Evolutionary conservation across 73 alveolate genomes (phyloP).

Genomic region (Paramecium pentaurelia): DNA sequence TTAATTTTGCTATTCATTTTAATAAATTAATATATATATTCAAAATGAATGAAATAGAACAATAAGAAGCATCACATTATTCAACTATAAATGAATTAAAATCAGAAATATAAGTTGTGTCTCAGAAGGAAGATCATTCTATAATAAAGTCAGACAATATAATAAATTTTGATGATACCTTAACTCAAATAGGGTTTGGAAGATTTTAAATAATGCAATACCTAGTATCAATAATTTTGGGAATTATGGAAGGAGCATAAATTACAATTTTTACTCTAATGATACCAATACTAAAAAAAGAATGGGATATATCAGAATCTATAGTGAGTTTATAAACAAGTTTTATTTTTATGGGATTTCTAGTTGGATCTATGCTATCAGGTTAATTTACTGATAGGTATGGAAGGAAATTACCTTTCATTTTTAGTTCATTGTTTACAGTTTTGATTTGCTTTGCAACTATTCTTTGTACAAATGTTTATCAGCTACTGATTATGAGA

Average conservation of each 20-base stretch:
- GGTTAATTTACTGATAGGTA: slow-evolving; percentile 55
- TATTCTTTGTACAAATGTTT: slow-evolving; percentile 32
- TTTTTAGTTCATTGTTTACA: slow-evolving; percentile 4
- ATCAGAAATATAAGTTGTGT: neutral
- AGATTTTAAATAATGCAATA: slow-evolving; percentile 2
- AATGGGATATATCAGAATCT: slow-evolving; percentile 46
- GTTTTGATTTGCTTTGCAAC: neutral
- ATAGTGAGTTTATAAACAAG: slow-evolving; percentile 39
- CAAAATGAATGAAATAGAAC: neutral
- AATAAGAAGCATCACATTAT: slow-evolving; percentile 35
- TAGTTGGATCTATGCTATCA: slow-evolving; percentile 53
- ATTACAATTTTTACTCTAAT: slow-evolving; percentile 52
- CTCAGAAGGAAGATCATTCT: neutral
- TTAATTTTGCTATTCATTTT: neutral
- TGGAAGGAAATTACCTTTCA: slow-evolving; percentile 52
- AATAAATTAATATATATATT: neutral
- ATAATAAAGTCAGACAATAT: neutral
- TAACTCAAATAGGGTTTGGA: slow-evolving; percentile 57
- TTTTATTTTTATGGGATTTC: slow-evolving; percentile 51
- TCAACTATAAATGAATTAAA: slow-evolving; percentile 20
- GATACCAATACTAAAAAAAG: slow-evolving; percentile 43
- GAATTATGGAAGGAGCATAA: slow-evolving; percentile 60
- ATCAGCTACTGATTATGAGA: slow-evolving; percentile 22
- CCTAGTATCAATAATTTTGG: slow-evolving; percentile 16
- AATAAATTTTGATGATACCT: slow-evolving; percentile 35